Percentiles rank a stretch among this genome's conserved stretches.
Evolutionary conservation across 768 basidiomycete genomes (phyloP).

Genomic region (Neoboletus subvelutipes): DNA sequence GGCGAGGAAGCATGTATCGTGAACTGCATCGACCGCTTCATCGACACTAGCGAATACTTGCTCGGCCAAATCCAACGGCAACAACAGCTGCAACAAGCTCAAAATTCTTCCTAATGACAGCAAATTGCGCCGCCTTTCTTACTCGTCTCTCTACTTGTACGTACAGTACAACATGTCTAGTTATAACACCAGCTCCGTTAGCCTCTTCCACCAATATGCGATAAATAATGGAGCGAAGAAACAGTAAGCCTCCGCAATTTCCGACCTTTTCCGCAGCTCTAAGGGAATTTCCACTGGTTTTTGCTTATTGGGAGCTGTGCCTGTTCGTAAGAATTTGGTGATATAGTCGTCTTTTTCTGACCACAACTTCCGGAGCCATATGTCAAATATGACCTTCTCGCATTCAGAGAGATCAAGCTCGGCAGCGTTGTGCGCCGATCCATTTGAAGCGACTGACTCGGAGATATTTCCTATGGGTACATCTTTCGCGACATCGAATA

Average conservation of each 20-base stretch:
- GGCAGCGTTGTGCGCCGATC: constrained; percentile 29
- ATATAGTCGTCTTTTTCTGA: constrained; percentile 79
- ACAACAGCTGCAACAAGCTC: constrained; percentile 48
- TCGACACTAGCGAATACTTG: constrained; percentile 84
- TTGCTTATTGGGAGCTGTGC: constrained; percentile 40
- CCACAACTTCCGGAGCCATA: constrained; percentile 85
- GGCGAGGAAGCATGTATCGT: constrained; percentile 78
- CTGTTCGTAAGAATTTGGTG: constrained; percentile 57
- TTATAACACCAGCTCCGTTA: constrained; percentile 26
- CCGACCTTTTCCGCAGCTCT: constrained; percentile 49
- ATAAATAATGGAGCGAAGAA: constrained; percentile 62
- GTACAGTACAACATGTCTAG: constrained; percentile 13
- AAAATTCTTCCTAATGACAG: constrained; percentile 12
- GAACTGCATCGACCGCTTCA: constrained; percentile 91
- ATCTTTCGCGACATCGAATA: constrained; percentile 64
- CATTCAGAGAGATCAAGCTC: constrained; percentile 53
- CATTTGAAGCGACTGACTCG: constrained; percentile 29
- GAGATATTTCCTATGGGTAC: constrained; percentile 70
- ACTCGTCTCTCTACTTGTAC: constrained; percentile 3
- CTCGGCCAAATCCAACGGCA: constrained; percentile 59
- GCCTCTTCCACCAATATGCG: constrained; percentile 48
- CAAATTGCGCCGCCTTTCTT: background rate
- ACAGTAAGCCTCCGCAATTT: constrained; percentile 66
- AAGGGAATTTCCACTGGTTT: constrained; percentile 56
- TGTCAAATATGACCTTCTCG: constrained; percentile 70